Percentiles rank a stretch among this genome's conserved stretches.
Evolutionary conservation across 345 rosid genomes (phyloP).

Genomic region (Brassica napus): Da-Ae NC_063434.1:26343501-26344000

Average conservation of each 20-base stretch:
- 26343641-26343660: conserved; percentile 30
- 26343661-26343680: conserved; percentile 32
- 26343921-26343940: neutral
- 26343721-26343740: conserved; percentile 39
- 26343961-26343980: neutral
- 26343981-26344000: neutral
- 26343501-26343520: conserved; percentile 35
- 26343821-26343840: conserved; percentile 5
- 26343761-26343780: conserved; percentile 47
- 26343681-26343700: conserved; percentile 38
- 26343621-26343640: neutral
- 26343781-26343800: neutral
- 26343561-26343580: neutral
- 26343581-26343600: conserved; percentile 37
- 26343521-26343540: conserved; percentile 10
- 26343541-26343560: conserved; percentile 8
- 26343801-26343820: neutral
- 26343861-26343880: neutral
- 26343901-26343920: neutral
- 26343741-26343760: conserved; percentile 51
- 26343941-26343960: neutral
- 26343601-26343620: neutral
- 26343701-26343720: conserved; percentile 2
- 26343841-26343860: neutral
- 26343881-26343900: neutral